Evolutionary conservation across 2,329 filamentous ascomycete genomes (phyloP).

Genomic region (Xylariales sp.): DNA sequence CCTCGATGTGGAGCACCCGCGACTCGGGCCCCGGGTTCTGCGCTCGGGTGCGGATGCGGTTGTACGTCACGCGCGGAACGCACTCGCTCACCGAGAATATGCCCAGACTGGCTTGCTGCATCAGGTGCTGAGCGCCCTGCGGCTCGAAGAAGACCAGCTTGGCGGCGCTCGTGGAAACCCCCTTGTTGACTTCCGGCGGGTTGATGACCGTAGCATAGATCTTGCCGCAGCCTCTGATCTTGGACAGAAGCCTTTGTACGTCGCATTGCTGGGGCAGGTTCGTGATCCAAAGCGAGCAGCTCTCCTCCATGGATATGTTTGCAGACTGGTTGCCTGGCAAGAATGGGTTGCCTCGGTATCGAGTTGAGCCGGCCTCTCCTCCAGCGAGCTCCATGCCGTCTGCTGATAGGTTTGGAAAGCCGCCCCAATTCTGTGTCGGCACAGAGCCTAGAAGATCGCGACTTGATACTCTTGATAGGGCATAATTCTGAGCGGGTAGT

Average conservation of each 20-base stretch:
- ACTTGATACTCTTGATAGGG: no score
- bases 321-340: slow-evolving; percentile 33
- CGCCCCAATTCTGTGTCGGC: no score
- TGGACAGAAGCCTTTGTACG: slow-evolving; percentile 36
- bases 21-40: slow-evolving; percentile 23
- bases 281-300: slow-evolving; percentile 50
- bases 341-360: slow-evolving; percentile 34
- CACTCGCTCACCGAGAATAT: slow-evolving; percentile 35
- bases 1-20: slow-evolving; percentile 47
- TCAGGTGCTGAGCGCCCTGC: slow-evolving; percentile 41
- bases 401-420: no score
- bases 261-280: slow-evolving; percentile 37
- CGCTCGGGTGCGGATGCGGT: slow-evolving; percentile 41
- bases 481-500: no score
- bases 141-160: slow-evolving; percentile 44
- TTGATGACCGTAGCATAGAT: slow-evolving; percentile 50
- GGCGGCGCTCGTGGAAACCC: slow-evolving; percentile 23
- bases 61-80: slow-evolving; percentile 35
- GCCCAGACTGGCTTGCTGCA: slow-evolving; percentile 36
- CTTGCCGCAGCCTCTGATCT: slow-evolving; percentile 42
- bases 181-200: slow-evolving; percentile 28
- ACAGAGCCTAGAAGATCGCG: no score
- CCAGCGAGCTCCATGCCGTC: no score
- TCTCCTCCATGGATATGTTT: slow-evolving; percentile 32
- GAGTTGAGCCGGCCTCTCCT: no score